Conservation (phyloP, 768 basidiomycete genomes). For the Jaapia argillacea region DNA sequence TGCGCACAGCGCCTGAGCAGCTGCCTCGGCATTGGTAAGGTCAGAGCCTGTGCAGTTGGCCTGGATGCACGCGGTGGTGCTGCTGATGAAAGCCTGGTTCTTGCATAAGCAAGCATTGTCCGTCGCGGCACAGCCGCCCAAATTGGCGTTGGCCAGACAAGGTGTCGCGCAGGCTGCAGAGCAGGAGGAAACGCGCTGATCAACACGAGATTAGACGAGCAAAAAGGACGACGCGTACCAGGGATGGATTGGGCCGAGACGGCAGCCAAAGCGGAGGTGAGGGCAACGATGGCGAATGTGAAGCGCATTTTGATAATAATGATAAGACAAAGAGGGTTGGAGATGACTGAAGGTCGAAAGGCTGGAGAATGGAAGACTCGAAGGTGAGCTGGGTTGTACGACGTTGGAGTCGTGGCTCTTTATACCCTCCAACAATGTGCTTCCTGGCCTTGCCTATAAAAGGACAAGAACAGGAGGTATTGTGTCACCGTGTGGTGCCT, state of each 20-base stretch:
- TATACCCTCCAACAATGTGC: too few relatives aligned
- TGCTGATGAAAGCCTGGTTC: conserved; percentile 30
- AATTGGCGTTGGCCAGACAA: conserved; percentile 37
- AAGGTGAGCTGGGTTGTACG: background rate
- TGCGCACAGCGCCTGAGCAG: conserved; percentile 33
- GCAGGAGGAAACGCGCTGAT: background rate
- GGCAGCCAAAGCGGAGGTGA: conserved; percentile 23
- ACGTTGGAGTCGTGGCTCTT: too few relatives aligned
- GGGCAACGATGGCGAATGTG: conserved; percentile 25
- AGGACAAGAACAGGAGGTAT: too few relatives aligned
- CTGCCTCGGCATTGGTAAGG: conserved; percentile 29
- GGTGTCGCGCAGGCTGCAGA: conserved; percentile 36
- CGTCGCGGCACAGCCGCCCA: conserved; percentile 32
- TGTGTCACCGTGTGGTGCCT: too few relatives aligned
- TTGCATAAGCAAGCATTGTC: conserved; percentile 55
- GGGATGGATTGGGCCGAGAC: conserved; percentile 7
- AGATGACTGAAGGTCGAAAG: conserved; percentile 10
- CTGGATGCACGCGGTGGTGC: conserved; percentile 39
- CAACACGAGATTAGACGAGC: background rate
- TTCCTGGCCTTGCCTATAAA: too few relatives aligned
- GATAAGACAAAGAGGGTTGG: conserved; percentile 5
- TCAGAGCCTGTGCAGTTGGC: conserved; percentile 36
- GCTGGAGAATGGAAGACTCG: conserved; percentile 10
- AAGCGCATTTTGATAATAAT: conserved; percentile 39
- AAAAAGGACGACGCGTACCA: conserved; percentile 15